Evolutionary conservation across 768 basidiomycete genomes (phyloP), one percentile per base, ranked within the genome.

Genomic region (Leccinum longicurvipes): DNA sequence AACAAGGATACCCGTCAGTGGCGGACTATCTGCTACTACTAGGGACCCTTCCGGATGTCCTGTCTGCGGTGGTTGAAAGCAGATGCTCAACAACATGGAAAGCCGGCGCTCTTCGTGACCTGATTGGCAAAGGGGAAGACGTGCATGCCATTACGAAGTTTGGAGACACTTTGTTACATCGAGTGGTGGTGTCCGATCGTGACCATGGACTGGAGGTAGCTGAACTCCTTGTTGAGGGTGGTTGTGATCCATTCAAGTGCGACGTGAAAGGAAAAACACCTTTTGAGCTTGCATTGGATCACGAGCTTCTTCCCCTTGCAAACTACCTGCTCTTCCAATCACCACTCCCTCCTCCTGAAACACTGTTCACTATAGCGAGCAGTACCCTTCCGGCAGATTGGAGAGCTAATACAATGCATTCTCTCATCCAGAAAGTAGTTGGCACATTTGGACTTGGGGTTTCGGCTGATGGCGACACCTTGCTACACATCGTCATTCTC

Each of bases 271-370:
- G 54, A 1, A 34, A 42, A 11, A 52, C 60, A 14, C 24, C 60
- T 8, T 47, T 65, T 8, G 31, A 62, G 1, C 6, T 51, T 9
- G 63, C 59, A 0, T 41, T 61, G 31, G 15, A 48, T 21, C 49
- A 14, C 23, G 19, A 3, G 2, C 19, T n/a, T 29, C 7, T 27
- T 23, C 19, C 28, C 25, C 23, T 57, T 3, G 41, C 27, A 3
- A 19, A 49, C 3, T 39, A 34, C 24, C 19, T 57, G 4, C 53
- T 49, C 25, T 44, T 25, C n/a, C n/a, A 41, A 15, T 17, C 17
- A 41, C 10, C 39, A 41, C 39, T 32, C 2, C 34, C 41, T 42
- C n/a, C 41, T 42, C 21, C 41, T 3, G 19, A 42, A 2, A 14
- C 21, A 9, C 21, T 42, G 21, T 42, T 42, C 2, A 8, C 41